These are phyloP conservation scores for Coemansia sp. DNA, from an alignment of 192 early-diverging fungal genomes.

Conservation along the genomic window DNA sequence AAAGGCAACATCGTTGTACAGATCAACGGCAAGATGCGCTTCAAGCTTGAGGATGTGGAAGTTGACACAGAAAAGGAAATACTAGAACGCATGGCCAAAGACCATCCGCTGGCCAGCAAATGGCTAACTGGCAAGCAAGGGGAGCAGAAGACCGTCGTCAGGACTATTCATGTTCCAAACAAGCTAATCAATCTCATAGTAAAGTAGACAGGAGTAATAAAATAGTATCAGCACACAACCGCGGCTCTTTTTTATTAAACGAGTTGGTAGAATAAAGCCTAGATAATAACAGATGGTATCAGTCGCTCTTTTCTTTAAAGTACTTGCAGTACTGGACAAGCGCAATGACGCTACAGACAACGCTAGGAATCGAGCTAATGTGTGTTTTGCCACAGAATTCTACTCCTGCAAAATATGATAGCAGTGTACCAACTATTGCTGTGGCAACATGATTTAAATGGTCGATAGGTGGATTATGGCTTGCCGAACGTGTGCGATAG, in stretches of 20 bases:
- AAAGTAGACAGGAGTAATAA: not conserved
- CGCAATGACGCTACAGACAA: conserved; percentile 3
- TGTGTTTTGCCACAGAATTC: not conserved
- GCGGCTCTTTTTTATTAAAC: not conserved
- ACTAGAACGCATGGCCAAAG: conserved; percentile 51
- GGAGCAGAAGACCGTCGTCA: conserved; percentile 31
- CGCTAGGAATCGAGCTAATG: not conserved
- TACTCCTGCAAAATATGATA: not conserved
- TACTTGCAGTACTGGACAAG: conserved; percentile 13
- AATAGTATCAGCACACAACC: not conserved
- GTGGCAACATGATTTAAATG: not conserved
- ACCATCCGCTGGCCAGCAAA: conserved; percentile 50
- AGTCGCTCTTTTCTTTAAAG: conserved; percentile 20
- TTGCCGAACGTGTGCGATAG: conserved; percentile 10
- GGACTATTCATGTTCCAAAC: conserved; percentile 65
- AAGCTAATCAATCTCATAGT: conserved; percentile 76
- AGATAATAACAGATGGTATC: not conserved
- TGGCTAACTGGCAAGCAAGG: conserved; percentile 57
- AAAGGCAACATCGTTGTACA: conserved; percentile 54
- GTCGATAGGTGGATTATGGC: conserved; percentile 4
- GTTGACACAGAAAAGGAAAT: conserved; percentile 24
- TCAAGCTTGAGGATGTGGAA: conserved; percentile 55
- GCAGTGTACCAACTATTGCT: not conserved
- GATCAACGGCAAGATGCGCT: conserved; percentile 79
- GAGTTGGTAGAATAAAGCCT: not conserved